phyloP scores from a whole-genome alignment of 768 basidiomycete species.

The Lactarius tabidus region DNA sequence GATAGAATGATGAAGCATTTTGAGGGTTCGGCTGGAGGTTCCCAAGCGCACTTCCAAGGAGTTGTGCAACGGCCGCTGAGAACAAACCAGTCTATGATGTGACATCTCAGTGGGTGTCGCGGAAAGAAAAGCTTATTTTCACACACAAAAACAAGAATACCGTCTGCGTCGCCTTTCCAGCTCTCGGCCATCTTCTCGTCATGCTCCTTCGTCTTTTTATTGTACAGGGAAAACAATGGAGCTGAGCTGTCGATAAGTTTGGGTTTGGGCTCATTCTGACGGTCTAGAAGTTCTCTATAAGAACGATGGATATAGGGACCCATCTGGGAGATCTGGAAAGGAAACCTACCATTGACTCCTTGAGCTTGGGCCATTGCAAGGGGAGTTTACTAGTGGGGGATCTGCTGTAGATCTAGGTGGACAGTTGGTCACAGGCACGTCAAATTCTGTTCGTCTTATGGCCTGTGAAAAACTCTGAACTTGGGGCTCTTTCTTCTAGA shows the following conservation, averaged over 20 bases:
- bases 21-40: background rate
- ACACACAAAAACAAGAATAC: conserved; percentile 7
- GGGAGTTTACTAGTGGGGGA: background rate
- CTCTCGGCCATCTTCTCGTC: conserved; percentile 1
- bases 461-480: no score
- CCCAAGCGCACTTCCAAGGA: background rate
- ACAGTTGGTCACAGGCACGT: no score
- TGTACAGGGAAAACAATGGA: background rate
- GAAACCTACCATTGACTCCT: background rate
- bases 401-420: no score
- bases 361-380: background rate
- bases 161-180: conserved; percentile 5
- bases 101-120: background rate
- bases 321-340: no score
- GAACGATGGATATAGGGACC: background rate
- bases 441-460: no score
- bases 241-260: background rate
- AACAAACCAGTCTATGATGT: background rate
- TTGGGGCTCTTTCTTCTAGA: no score
- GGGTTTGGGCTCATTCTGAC: no score
- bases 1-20: background rate
- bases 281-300: background rate
- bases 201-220: background rate
- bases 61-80: background rate
- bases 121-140: background rate